Percentiles rank a stretch among this genome's conserved stretches.
Conservation (phyloP, 495 filamentous ascomycete genomes). For the Cudoniella acicularis region DNA sequence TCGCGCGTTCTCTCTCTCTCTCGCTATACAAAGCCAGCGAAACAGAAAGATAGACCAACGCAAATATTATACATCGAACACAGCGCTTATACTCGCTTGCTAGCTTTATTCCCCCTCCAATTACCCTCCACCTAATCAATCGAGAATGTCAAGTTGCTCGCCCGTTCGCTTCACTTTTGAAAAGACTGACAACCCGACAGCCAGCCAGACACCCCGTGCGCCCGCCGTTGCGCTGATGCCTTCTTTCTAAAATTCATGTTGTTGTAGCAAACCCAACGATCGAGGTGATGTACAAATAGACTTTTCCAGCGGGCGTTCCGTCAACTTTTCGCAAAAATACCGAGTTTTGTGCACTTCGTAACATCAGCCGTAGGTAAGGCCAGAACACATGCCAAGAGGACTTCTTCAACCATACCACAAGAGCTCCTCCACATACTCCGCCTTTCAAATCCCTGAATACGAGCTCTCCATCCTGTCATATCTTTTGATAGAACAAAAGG, state of each 20-base stretch:
- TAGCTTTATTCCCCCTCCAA: conserved; percentile 15
- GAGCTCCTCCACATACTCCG: neutral
- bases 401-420: neutral
- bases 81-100: conserved; percentile 15
- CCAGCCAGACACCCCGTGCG: neutral
- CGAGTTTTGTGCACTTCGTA: too few relatives aligned
- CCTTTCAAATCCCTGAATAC: neutral
- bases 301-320: neutral
- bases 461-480: conserved; percentile 13
- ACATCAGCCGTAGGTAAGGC: too few relatives aligned
- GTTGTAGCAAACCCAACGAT: conserved; percentile 2
- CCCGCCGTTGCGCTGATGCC: conserved; percentile 23
- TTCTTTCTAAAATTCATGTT: conserved; percentile 15
- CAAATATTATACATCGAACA: conserved; percentile 22
- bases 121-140: too few relatives aligned
- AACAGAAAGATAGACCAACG: too few relatives aligned
- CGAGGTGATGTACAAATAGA: conserved; percentile 17
- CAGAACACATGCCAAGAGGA: neutral
- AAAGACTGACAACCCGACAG: too few relatives aligned
- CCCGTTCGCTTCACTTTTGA: too few relatives aligned
- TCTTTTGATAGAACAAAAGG: conserved; percentile 82
- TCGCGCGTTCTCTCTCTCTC: too few relatives aligned
- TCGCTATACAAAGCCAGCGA: too few relatives aligned
- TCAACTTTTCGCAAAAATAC: neutral
- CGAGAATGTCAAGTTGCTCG: too few relatives aligned